Percentiles rank a stretch among this genome's conserved stretches.
phyloP scores from a whole-genome alignment of 2,329 filamentous ascomycete species.

The Colletotrichum viniferum region DNA sequence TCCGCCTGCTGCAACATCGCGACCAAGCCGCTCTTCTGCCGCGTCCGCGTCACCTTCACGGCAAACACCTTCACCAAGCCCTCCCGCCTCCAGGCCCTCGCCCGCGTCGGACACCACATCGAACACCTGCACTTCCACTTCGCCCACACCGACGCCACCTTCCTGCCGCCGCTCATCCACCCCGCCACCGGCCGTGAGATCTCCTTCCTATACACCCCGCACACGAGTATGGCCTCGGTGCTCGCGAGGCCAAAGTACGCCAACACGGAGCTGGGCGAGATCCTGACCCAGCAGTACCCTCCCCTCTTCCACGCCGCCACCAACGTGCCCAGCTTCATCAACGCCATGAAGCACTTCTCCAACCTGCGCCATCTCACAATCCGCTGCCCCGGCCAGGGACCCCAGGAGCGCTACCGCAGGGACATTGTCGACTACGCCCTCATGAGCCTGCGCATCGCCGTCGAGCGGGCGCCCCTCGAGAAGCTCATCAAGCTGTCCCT shows the following conservation, averaged over 20 bases:
- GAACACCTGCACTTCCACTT: slow-evolving; percentile 80
- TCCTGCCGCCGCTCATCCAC: slow-evolving; percentile 83
- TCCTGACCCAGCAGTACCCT: slow-evolving; percentile 85
- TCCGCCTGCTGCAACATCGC: slow-evolving; percentile 73
- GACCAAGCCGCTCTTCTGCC: slow-evolving; percentile 72
- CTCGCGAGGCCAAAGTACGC: slow-evolving; percentile 78
- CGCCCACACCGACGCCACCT: slow-evolving; percentile 77
- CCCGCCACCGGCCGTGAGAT: slow-evolving; percentile 78
- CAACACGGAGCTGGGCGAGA: slow-evolving; percentile 77
- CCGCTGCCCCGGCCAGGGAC: slow-evolving; percentile 74
- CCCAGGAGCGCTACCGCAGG: slow-evolving; percentile 72
- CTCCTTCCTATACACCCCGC: slow-evolving; percentile 81
- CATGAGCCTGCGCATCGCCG: slow-evolving; percentile 82
- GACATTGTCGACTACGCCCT: slow-evolving; percentile 87
- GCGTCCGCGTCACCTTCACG: slow-evolving; percentile 73
- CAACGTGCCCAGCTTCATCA: slow-evolving; percentile 84
- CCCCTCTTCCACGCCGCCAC: slow-evolving; percentile 89
- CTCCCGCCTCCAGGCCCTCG: slow-evolving; percentile 74
- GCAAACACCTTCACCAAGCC: slow-evolving; percentile 78
- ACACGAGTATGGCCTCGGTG: slow-evolving; percentile 66
- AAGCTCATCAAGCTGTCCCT: slow-evolving; percentile 74
- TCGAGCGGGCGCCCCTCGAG: slow-evolving; percentile 73
- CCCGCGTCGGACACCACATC: slow-evolving; percentile 78
- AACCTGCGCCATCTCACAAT: slow-evolving; percentile 78
- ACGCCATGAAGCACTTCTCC: slow-evolving; percentile 70